Evolutionary conservation across 768 basidiomycete genomes (phyloP).

Genomic region (Lactarius evosmus): DNA sequence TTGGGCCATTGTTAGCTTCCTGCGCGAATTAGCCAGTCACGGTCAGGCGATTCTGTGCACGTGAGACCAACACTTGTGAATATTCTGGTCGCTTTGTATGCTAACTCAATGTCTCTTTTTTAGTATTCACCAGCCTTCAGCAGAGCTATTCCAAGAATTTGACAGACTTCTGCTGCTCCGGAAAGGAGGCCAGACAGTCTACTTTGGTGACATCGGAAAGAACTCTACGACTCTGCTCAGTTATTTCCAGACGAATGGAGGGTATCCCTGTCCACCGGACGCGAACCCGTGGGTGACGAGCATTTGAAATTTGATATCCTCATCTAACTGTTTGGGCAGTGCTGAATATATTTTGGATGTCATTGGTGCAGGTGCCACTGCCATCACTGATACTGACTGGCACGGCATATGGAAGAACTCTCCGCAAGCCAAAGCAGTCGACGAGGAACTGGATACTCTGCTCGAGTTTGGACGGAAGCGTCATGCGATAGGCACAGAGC

Average conservation of each 20-base stretch:
- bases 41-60: slow-evolving; percentile 91
- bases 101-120: not conserved
- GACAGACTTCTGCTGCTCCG: slow-evolving; percentile 68
- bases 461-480: slow-evolving; percentile 38
- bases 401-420: slow-evolving; percentile 80
- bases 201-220: slow-evolving; percentile 84
- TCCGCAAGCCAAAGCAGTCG: slow-evolving; percentile 43
- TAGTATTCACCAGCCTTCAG: slow-evolving; percentile 78
- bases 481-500: slow-evolving; percentile 29
- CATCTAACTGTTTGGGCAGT: not conserved
- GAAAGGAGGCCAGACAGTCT: slow-evolving; percentile 85
- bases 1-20: slow-evolving; percentile 78
- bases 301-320: not conserved
- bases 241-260: slow-evolving; percentile 77
- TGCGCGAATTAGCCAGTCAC: slow-evolving; percentile 76
- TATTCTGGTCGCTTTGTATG: not conserved
- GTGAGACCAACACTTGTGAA: not conserved
- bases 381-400: slow-evolving; percentile 79
- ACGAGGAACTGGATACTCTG: slow-evolving; percentile 40
- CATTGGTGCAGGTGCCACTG: slow-evolving; percentile 80
- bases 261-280: slow-evolving; percentile 59
- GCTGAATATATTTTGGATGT: slow-evolving; percentile 74
- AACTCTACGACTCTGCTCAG: slow-evolving; percentile 65
- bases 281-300: slow-evolving; percentile 55
- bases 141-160: slow-evolving; percentile 83